Percentiles rank a stretch among this genome's conserved stretches.
These are phyloP conservation scores for Asterochloris erici DNA, from an alignment of 139 green algal genomes.

Conservation along the genomic window DNA sequence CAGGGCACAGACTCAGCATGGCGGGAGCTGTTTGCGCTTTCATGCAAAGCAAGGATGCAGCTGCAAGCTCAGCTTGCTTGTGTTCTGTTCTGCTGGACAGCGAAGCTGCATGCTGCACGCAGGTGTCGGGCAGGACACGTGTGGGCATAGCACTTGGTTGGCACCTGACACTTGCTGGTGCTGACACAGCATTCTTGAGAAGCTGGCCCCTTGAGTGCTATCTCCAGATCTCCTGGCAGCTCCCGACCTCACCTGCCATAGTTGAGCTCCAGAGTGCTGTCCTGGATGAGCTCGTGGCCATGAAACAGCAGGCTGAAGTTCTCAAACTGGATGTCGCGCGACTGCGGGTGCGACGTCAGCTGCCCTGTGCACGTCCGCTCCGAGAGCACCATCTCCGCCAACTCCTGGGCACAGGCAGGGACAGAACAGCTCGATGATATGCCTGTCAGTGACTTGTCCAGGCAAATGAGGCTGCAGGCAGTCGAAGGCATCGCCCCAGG, in stretches of 20 bases:
- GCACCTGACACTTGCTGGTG: too few species aligned
- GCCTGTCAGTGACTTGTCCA: neutral
- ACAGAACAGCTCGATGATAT: conserved; percentile 4
- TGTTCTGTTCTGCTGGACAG: neutral
- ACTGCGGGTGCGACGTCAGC: conserved; percentile 71
- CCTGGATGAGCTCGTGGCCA: conserved; percentile 75
- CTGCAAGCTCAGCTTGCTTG: neutral
- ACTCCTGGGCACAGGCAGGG: neutral
- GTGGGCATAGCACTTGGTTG: too few species aligned
- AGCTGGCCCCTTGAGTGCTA: neutral
- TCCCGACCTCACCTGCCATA: conserved; percentile 19
- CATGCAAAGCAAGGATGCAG: too few species aligned
- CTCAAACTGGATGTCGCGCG: conserved; percentile 75
- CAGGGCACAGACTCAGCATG: too few species aligned
- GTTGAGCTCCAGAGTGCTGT: conserved; percentile 75
- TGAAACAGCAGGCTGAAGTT: conserved; percentile 81
- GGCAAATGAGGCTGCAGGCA: too few species aligned
- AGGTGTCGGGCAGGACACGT: too few species aligned
- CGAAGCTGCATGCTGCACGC: neutral
- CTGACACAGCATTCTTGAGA: too few species aligned
- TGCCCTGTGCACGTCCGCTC: conserved; percentile 67
- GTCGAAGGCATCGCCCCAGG: too few species aligned
- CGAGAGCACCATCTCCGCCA: conserved; percentile 15
- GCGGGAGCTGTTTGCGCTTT: too few species aligned
- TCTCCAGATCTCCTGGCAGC: neutral